phyloP scores from a whole-genome alignment of 139 green algal species.

The Trebouxia sp. region DNA sequence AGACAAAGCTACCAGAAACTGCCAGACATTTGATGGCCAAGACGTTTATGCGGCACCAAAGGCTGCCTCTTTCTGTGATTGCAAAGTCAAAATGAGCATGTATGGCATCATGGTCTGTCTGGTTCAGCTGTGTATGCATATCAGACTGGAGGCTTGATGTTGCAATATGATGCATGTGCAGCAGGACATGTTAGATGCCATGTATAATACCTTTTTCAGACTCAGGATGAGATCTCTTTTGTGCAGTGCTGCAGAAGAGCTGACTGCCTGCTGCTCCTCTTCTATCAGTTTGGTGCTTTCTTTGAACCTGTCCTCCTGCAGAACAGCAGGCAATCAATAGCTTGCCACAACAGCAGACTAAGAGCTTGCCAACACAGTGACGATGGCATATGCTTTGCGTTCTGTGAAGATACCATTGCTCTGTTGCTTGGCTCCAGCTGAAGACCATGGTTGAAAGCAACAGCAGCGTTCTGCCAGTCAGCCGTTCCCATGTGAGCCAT shows the following conservation, averaged over 20 bases:
- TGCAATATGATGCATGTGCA: background rate
- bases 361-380: background rate
- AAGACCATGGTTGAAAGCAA: background rate
- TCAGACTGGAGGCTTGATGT: too few species aligned
- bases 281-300: background rate
- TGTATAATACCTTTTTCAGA: conserved; percentile 34
- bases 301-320: background rate
- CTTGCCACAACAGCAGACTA: background rate
- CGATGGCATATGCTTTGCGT: background rate
- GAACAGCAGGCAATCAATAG: background rate
- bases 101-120: background rate
- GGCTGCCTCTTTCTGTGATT: too few species aligned
- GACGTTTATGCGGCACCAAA: too few species aligned
- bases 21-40: too few species aligned
- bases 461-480: background rate
- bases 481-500: background rate
- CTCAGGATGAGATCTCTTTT: conserved; percentile 43
- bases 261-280: background rate
- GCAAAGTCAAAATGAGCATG: background rate
- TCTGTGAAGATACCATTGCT: background rate
- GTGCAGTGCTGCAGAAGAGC: background rate
- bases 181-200: background rate
- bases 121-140: too few species aligned
- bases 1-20: too few species aligned
- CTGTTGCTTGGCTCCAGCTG: background rate